Base-by-base conservation (phyloP, 768 basidiomycete genomes). In the Mycena latifolia region DNA sequence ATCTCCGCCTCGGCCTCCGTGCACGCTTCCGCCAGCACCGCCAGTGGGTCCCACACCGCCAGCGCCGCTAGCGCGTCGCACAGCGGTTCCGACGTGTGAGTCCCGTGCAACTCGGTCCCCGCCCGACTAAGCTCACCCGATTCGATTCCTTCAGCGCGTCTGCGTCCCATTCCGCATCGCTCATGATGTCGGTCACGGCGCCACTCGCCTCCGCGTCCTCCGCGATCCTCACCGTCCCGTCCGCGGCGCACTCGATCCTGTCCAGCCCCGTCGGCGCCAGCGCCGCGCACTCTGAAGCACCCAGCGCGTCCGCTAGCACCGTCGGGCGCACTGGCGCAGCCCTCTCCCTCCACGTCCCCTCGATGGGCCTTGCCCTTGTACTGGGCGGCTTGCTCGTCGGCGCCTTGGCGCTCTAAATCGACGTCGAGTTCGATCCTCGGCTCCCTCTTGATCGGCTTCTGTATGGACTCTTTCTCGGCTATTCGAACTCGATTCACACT, bases 401-500 rank as follows among this genome's bases (percentile, higher is more conserved):
- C 28, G 55, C 55, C 15, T 41, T 35, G 55, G 41, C 28, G 17
- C 15, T 55, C 12, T 55, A 20, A 55, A n/a, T n/a, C n/a, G n/a
- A n/a, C 10, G 31, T 11, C 31, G 5, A 33, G 11, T 33, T 33
- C 31, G 31, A 5, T 33, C 11, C 11, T 5, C 31, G 31, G 31
- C n/a, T 33, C 11, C 31, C 10, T 43, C 41, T 43, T 43, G 41
- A 43, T 43, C 20, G 37, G n/a, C n/a, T n/a, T n/a, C n/a, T n/a
- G n/a, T n/a, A 9, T 37, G 8, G 37, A 37, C 37, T 37, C 37
- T 37, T 37, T 37, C 37, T 37, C n/a, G 37, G 9, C 15, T 37
- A 9, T 8, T 9, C 37, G 37, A 10, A 10, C 14, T 37, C 7
- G 6, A 33, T 33, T 37, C 37, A 37, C 15, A 14, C 37, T 37